Conservation (phyloP, 2,329 filamentous ascomycete species). For the Diaporthe batatas region DNA sequence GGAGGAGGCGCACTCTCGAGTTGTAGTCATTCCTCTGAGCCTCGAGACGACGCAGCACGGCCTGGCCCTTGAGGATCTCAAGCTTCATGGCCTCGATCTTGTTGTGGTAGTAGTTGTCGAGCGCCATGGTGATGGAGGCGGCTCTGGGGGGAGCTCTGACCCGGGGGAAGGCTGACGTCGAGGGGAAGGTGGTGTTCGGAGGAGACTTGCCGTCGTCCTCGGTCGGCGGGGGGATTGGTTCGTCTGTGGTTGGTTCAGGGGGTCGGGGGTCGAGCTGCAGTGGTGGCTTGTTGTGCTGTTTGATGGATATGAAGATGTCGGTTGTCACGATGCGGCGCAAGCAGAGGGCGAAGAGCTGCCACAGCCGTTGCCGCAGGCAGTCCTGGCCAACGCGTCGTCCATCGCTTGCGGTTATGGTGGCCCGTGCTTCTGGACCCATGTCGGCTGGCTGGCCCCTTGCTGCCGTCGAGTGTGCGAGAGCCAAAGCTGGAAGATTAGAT, state of each 20-base stretch:
- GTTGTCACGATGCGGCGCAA: constrained; percentile 42
- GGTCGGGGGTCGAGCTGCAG: constrained; percentile 4
- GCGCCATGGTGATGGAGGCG: constrained; percentile 80
- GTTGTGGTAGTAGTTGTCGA: constrained; percentile 99
- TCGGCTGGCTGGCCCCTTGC: constrained; percentile 1
- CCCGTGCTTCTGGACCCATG: constrained; percentile 41
- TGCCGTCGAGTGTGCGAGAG: not conserved
- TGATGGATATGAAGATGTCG: constrained; percentile 36
- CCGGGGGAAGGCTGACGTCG: constrained; percentile 37
- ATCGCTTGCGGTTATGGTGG: constrained; percentile 24
- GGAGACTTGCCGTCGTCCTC: constrained; percentile 12
- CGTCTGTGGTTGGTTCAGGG: not conserved
- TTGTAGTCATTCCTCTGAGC: constrained; percentile 99
- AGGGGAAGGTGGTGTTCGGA: not conserved
- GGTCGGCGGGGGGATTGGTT: not conserved
- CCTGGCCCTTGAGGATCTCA: constrained; percentile 99
- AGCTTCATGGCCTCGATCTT: constrained; percentile 99
- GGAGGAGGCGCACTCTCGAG: constrained; percentile 91
- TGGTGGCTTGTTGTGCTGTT: constrained; percentile 7
- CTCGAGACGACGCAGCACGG: constrained; percentile 92
- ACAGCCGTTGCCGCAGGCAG: constrained; percentile 43
- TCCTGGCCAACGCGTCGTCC: constrained; percentile 40
- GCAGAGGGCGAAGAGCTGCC: constrained; percentile 40
- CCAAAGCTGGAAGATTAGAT: constrained; percentile 15
- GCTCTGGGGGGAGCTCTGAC: constrained; percentile 24